Evolutionary conservation across 805 yeast species (phyloP), one percentile per base, ranked within the genome.

Genomic region (Teunomyces lycoperdinae): DNA sequence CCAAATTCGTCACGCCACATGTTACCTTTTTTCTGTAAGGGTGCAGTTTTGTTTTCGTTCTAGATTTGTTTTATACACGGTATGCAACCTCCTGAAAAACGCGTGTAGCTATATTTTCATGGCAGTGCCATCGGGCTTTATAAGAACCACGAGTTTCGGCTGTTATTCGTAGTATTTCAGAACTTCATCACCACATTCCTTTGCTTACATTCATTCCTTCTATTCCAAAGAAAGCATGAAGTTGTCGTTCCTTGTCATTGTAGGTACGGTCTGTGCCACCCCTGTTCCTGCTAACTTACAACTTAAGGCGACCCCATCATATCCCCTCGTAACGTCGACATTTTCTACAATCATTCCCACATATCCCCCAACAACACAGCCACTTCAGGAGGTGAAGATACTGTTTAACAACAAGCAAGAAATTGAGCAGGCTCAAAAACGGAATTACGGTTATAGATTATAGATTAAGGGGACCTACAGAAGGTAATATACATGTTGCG

Each of bases 201-300:
- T 32, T 32, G 8, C 34, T 13, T 32, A 32, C 16, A 13, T 32
- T 32, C 34, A 20, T 20, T 35, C n/a, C 33, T 31, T 31, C 9
- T 10, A 32, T 32, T 10, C 14, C 17, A 9, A 9, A 35, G 3
- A 17, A 17, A 36, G 7, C 29, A 36, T 36, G 40, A 36, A 36
- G 14, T 20, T 38, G 10, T 24, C 13, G 16, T 20, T 26, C 6
- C 10, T 38, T 24, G 29, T 24, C 14, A 29, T n/a, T 24, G 14
- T 24, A 13, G 34, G 34, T 32, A 40, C 36, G 10, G 63, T 38
- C 6, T 9, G 50, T 16, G 58, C 61, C 30, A 63, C 68, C 9
- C 70, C 71, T 1, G 49, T 66, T 9, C 68, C 71, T 3, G 70
- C 70, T 17, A 57, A 66, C 49, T 36, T 55, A 11, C 49, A 55